Evolutionary conservation across 352 stramenopile species (phyloP).

Genomic region (Globisporangium megalacanthum): DNA sequence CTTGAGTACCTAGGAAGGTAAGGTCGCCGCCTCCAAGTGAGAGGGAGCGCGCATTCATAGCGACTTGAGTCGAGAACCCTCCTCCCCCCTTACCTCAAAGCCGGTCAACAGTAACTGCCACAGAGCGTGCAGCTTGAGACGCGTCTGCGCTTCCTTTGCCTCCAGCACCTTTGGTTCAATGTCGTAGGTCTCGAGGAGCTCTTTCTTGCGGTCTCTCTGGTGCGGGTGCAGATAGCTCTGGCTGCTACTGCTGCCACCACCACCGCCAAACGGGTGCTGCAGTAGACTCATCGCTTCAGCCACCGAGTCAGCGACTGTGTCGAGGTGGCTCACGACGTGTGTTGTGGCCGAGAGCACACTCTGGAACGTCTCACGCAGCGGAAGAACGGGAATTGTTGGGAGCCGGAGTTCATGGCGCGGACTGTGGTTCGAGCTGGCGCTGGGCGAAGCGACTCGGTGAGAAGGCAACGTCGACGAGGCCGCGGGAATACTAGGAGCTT

Average conservation of each 20-base stretch:
- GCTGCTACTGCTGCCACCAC: neutral
- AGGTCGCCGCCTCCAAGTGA: neutral
- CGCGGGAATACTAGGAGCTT: constrained; percentile 9
- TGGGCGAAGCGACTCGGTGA: neutral
- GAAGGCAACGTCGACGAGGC: constrained; percentile 2
- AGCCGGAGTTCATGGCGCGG: constrained; percentile 4
- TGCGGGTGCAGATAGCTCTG: neutral
- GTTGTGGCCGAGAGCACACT: constrained; percentile 22
- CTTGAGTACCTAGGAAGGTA: constrained; percentile 22
- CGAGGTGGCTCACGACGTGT: constrained; percentile 17
- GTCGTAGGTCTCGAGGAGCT: constrained; percentile 19
- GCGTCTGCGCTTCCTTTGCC: constrained; percentile 22
- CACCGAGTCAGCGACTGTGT: constrained; percentile 22
- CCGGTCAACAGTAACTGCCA: constrained; percentile 52
- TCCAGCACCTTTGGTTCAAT: constrained; percentile 20
- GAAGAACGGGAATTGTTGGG: constrained; percentile 5
- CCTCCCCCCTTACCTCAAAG: constrained; percentile 26
- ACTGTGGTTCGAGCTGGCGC: constrained; percentile 8
- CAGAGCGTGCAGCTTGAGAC: constrained; percentile 42
- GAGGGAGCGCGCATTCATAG: neutral
- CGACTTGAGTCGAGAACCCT: too few species aligned
- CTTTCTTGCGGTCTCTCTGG: constrained; percentile 5
- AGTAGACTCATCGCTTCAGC: constrained; percentile 31
- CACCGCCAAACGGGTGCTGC: constrained; percentile 15
- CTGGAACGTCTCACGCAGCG: constrained; percentile 18